Evolutionary conservation across 1,139 yeast genomes (phyloP).

Genomic region (Pichia sp.): DNA sequence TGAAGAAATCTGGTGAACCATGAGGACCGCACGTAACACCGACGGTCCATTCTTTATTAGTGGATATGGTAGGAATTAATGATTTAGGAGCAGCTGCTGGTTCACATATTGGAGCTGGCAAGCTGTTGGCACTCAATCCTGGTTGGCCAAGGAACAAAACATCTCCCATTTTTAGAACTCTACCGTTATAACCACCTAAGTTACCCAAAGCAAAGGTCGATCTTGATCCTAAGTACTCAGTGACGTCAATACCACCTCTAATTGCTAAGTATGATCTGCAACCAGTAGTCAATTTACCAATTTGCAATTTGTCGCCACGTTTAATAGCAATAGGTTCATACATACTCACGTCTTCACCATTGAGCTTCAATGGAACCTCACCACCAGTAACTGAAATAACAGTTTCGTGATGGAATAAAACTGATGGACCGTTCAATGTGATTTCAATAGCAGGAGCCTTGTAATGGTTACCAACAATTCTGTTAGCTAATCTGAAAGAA

Average conservation of each 20-base stretch:
- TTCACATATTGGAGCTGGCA: constrained; percentile 65
- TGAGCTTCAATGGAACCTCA: constrained; percentile 57
- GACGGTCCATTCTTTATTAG: constrained; percentile 68
- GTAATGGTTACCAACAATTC: constrained; percentile 79
- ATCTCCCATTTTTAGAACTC: constrained; percentile 88
- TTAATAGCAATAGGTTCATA: constrained; percentile 69
- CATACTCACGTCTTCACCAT: constrained; percentile 49
- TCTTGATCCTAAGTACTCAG: constrained; percentile 91
- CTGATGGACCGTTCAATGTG: constrained; percentile 81
- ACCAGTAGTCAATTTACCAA: constrained; percentile 78
- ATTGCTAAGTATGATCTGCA: constrained; percentile 88
- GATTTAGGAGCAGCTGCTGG: constrained; percentile 56
- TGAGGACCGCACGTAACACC: constrained; percentile 97
- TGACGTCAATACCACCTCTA: constrained; percentile 90
- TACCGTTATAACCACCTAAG: constrained; percentile 92
- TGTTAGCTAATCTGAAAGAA: constrained; percentile 83
- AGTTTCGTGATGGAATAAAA: constrained; percentile 76
- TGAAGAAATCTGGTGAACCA: constrained; percentile 93
- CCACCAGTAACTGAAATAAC: constrained; percentile 88
- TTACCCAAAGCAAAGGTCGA: constrained; percentile 94
- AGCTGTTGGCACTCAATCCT: constrained; percentile 56
- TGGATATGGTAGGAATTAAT: constrained; percentile 52
- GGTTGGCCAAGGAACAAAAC: constrained; percentile 83
- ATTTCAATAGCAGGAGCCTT: constrained; percentile 86
- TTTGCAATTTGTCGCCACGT: constrained; percentile 68